Evolutionary conservation across 306 rosid species (phyloP).

Genomic region (Casuarina glauca): DNA sequence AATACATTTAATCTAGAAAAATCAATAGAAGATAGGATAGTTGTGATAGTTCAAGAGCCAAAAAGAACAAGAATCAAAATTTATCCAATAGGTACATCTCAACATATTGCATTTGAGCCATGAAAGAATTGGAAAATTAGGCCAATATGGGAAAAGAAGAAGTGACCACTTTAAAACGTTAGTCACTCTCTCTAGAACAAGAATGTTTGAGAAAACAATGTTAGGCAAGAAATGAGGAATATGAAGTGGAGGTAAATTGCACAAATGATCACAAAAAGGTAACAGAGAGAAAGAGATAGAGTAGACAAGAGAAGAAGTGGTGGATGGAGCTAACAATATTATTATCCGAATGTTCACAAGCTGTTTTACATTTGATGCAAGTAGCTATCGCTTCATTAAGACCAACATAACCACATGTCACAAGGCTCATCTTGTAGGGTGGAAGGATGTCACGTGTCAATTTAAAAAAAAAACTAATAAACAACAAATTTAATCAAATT

Average conservation of each 20-base stretch:
- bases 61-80: background rate
- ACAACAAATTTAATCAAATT: background rate
- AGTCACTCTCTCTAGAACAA: background rate
- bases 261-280: background rate
- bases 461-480: background rate
- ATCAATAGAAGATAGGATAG: conserved; percentile 18
- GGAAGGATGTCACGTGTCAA: conserved; percentile 15
- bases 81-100: background rate
- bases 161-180: background rate
- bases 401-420: conserved; percentile 50
- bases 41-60: background rate
- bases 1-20: background rate
- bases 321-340: conserved; percentile 15
- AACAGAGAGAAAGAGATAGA: too few species aligned
- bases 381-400: conserved; percentile 31
- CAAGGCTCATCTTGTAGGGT: conserved; percentile 54
- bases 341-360: conserved; percentile 55
- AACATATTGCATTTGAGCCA: conserved; percentile 6
- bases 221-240: background rate
- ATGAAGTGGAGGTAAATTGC: background rate
- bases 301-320: background rate
- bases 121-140: conserved; percentile 6
- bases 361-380: conserved; percentile 48
- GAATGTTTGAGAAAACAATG: background rate
- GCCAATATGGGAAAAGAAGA: background rate